Conservation (phyloP, 1,139 yeast species). For the Blastobotrys proliferans region DNA sequence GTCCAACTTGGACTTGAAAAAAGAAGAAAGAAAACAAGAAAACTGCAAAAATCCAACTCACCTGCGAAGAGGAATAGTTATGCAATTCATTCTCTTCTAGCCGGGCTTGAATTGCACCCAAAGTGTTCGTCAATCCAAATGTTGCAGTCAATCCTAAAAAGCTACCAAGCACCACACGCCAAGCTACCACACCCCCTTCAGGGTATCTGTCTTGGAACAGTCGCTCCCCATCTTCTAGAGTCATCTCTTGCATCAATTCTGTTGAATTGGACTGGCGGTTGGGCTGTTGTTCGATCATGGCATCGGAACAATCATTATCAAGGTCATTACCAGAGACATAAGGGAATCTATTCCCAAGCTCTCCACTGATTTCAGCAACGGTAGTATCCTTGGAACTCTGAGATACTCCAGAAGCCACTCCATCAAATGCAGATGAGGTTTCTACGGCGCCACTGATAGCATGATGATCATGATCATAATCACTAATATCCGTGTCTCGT, state of each 20-base stretch:
- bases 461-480: no score
- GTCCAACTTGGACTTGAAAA: conserved; percentile 57
- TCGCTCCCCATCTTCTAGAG: conserved; percentile 8
- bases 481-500: no score
- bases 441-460: no score
- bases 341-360: no score
- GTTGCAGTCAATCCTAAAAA: conserved; percentile 59
- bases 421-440: no score
- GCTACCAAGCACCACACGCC: conserved; percentile 56
- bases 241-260: conserved; percentile 8
- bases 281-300: no score
- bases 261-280: conserved; percentile 1
- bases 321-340: no score
- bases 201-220: conserved; percentile 7
- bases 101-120: conserved; percentile 69
- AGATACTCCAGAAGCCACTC: no score
- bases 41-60: conserved; percentile 67
- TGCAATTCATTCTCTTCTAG: conserved; percentile 52
- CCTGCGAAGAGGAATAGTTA: conserved; percentile 43
- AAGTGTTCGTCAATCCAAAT: conserved; percentile 63
- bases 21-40: conserved; percentile 53
- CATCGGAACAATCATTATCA: no score
- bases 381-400: no score
- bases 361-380: no score
- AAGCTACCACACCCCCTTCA: conserved; percentile 48